Percentiles rank a stretch among this genome's conserved stretches.
These are phyloP conservation scores for Pseudevernia furfuracea DNA, from an alignment of 495 filamentous ascomycete genomes.

Conservation along the genomic window DNA sequence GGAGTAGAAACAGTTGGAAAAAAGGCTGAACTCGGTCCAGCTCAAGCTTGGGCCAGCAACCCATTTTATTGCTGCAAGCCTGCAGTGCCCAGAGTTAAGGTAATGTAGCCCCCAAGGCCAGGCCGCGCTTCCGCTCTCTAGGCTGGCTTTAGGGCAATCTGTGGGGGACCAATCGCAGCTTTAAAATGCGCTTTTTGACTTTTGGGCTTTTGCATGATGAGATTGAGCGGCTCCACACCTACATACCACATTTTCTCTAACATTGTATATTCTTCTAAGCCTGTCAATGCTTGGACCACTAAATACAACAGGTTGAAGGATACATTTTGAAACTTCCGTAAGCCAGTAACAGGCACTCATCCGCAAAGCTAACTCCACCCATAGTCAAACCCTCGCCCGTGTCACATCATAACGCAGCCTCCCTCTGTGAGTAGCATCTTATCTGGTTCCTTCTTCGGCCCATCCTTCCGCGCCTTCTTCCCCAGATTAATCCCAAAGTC, in stretches of 20 bases:
- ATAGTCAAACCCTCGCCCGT: background rate
- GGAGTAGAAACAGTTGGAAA: too few species aligned
- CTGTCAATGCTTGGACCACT: background rate
- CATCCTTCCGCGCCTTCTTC: background rate
- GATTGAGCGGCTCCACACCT: background rate
- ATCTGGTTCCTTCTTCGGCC: background rate
- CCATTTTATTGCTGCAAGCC: background rate
- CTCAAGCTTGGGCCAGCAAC: constrained; percentile 1
- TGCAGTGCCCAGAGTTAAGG: background rate
- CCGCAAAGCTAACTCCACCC: background rate
- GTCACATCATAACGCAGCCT: constrained; percentile 11
- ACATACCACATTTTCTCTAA: too few species aligned
- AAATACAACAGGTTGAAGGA: background rate
- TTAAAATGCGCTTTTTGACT: background rate
- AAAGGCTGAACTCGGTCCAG: background rate
- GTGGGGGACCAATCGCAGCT: background rate
- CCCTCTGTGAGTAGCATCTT: background rate
- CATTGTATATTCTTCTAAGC: background rate
- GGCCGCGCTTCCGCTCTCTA: background rate
- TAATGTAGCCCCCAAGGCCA: background rate
- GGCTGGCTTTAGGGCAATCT: background rate
- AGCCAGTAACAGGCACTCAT: background rate
- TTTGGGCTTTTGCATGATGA: background rate
- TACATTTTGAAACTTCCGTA: background rate
- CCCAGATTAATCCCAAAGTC: background rate